Base-by-base conservation (phyloP, 352 stramenopile genomes). In the Phytophthora pistaciae region DNA sequence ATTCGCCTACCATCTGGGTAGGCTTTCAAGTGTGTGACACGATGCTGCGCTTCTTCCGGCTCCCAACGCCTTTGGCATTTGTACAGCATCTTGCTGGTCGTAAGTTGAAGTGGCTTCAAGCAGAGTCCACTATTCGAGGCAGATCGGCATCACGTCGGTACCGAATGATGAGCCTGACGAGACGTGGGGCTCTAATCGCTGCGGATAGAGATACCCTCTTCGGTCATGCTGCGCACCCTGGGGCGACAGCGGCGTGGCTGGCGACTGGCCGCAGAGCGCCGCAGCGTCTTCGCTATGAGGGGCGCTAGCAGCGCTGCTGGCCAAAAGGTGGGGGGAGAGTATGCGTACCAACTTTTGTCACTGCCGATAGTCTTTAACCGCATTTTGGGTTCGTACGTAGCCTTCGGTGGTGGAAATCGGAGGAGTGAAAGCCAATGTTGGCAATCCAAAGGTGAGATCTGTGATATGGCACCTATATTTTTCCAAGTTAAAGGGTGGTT, bases 391-490 rank as follows among this genome's bases (percentile, higher is more conserved):
- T 5, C 3, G 27, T 29, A 20, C 31, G 52, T 46, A 66, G 21
- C 52, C 64, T 25, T 64, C 65, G 11, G 86, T 77, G n/a, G 72
- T 93, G 18, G 82, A 91, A 66, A 91, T 93, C 38, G 82, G 85
- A 8, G 82, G 77, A 25, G 82, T 93, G 20, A 73, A 84, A 7
- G 82, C 80, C 8, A 63, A 68, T n/a, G 66, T 87, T 27, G 70
- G 66, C 3, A 36, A 56, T 10, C 42, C 75, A 21, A 78, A 72
- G 63, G 77, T 91, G 20, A 53, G 46, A 49, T 49, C 27, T 31
- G 27, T 31, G 27, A 31, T 31, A 31, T 9, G 27, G 0, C 29
- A 9, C 8, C 7, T 9, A 36, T 11, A 33, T 36, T 36, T 36
- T 9, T 36, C 8, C 7, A 36, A 36, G 8, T 36, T 11, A 10